A percentile compares a stretch with the other conserved stretches of the same genome.
Evolutionary conservation across 2,329 filamentous ascomycete species (phyloP).

Genomic region (Pseudocercospora eumusae): DNA sequence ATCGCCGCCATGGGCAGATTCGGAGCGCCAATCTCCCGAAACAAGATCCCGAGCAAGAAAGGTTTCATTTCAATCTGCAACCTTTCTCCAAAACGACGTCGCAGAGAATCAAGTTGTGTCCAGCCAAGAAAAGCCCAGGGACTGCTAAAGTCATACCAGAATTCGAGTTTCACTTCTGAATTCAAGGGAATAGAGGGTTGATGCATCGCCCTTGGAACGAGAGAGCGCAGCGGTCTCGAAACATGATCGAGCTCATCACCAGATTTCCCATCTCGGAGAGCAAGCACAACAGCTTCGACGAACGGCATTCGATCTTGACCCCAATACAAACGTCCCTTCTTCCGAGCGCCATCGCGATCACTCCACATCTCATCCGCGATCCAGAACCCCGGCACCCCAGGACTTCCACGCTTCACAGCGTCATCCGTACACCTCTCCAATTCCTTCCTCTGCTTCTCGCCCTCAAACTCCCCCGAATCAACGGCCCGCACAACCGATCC

Average conservation of each 20-base stretch:
- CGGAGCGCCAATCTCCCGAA: slow-evolving; percentile 31
- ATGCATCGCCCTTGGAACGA: slow-evolving; percentile 18
- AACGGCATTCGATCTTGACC: slow-evolving; percentile 33
- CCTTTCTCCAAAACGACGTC: slow-evolving; percentile 24
- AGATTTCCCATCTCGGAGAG: slow-evolving; percentile 21
- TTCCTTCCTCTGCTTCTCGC: slow-evolving; percentile 16
- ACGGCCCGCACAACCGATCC: slow-evolving; percentile 21
- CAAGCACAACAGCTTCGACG: slow-evolving; percentile 26
- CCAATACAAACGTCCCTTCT: slow-evolving; percentile 29
- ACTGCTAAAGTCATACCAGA: slow-evolving; percentile 31
- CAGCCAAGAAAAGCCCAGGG: slow-evolving; percentile 30
- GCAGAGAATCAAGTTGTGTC: slow-evolving; percentile 26
- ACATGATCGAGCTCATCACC: slow-evolving; percentile 16
- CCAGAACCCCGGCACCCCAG: slow-evolving; percentile 31
- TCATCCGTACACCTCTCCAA: slow-evolving; percentile 26
- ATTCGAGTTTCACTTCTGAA: slow-evolving; percentile 29
- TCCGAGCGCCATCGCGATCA: slow-evolving; percentile 14
- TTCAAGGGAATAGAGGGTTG: slow-evolving; percentile 10
- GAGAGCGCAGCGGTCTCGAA: slow-evolving; percentile 14
- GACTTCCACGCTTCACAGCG: slow-evolving; percentile 27
- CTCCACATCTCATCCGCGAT: slow-evolving; percentile 25
- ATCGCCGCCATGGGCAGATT: slow-evolving; percentile 25
- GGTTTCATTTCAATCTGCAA: slow-evolving; percentile 30
- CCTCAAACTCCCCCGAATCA: slow-evolving; percentile 25
- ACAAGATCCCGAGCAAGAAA: slow-evolving; percentile 30